Evolutionary conservation across 495 filamentous ascomycete species (phyloP).

Genomic region (Tuber microsphaerosporum): DNA sequence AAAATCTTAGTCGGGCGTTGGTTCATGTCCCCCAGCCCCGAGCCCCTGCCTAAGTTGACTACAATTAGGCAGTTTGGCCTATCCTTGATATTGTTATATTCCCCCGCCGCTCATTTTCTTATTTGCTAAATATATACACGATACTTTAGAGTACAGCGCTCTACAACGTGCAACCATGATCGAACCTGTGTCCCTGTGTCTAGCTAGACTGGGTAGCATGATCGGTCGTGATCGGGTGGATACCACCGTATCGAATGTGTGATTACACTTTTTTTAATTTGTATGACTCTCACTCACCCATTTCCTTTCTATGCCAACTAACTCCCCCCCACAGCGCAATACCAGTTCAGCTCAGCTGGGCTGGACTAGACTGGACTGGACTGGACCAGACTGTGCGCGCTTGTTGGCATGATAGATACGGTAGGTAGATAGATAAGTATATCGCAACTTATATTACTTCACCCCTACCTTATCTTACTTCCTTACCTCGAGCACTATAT

Average conservation of each 20-base stretch:
- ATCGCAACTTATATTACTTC: not conserved
- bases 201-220: conserved; percentile 1
- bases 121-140: not conserved
- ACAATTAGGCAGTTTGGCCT: not conserved
- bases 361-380: not conserved
- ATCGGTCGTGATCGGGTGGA: not conserved
- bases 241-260: not conserved
- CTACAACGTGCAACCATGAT: not conserved
- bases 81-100: not conserved
- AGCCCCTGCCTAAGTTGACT: not conserved
- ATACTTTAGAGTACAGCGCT: not conserved
- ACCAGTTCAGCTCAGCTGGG: not conserved
- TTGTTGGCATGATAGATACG: not conserved
- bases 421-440: not conserved
- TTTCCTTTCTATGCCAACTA: not conserved
- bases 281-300: not conserved
- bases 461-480: not conserved
- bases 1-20: not conserved
- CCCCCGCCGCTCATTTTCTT: not conserved
- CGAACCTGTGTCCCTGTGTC: not conserved
- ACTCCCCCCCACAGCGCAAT: not conserved
- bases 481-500: not conserved
- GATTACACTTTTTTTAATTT: conserved; percentile 5
- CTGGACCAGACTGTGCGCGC: not conserved
- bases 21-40: not conserved